phyloP scores from a whole-genome alignment of 169 alveolate genomes.

The Eimeria acervulina region DNA sequence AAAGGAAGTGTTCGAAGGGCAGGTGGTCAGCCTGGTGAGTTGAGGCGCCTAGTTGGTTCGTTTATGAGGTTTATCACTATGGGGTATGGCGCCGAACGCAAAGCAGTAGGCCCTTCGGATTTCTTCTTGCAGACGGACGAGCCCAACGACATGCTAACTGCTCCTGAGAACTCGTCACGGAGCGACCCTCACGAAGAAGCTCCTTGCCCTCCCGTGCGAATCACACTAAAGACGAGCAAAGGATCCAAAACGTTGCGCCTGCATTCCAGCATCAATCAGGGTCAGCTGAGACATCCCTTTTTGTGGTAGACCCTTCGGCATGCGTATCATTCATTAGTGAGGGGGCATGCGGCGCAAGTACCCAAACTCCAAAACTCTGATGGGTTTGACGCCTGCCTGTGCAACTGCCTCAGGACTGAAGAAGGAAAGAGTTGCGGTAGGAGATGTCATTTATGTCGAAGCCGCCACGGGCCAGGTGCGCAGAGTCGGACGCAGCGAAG shows the following conservation, averaged over 20 bases:
- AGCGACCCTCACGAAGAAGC: conserved; percentile 42
- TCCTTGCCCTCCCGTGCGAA: conserved; percentile 91
- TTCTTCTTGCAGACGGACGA: conserved; percentile 60
- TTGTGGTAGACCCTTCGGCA: not conserved
- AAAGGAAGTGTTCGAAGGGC: conserved; percentile 99
- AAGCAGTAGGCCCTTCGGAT: not conserved
- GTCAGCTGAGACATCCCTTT: not conserved
- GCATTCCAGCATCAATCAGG: conserved; percentile 94
- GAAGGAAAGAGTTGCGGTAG: conserved; percentile 96
- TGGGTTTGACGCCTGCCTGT: not conserved
- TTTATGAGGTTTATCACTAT: not conserved
- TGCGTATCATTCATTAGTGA: not conserved
- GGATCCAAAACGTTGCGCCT: conserved; percentile 98
- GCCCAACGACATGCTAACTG: conserved; percentile 30
- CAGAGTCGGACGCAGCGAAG: conserved; percentile 99
- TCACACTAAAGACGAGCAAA: conserved; percentile 97
- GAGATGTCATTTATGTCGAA: conserved; percentile 95
- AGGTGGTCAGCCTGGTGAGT: conserved; percentile 96
- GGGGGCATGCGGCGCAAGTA: not conserved
- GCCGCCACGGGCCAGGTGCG: conserved; percentile 98
- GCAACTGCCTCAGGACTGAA: conserved; percentile 90
- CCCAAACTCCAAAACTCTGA: not conserved
- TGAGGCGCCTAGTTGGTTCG: too few relatives aligned
- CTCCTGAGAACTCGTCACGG: conserved; percentile 13
- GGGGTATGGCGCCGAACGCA: not conserved